Base-by-base conservation (phyloP, 1,139 yeast genomes). In the Geotrichum cucujoidarum region DNA sequence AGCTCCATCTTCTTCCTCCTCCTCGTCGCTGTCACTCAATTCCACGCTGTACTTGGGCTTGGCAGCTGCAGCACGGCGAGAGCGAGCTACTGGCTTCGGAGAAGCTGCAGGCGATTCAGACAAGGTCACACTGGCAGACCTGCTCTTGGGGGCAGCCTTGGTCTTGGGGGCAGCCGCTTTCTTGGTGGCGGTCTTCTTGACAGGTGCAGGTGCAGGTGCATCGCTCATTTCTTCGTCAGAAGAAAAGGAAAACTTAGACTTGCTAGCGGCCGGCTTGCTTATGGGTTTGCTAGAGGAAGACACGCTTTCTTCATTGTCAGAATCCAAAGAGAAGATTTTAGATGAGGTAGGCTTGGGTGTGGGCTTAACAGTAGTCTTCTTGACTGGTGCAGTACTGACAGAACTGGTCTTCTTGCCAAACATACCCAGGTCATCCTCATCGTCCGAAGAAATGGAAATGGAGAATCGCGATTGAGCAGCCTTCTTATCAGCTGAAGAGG, bases 381-480 rank as follows among this genome's bases (percentile, higher is more conserved):
- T 20, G 16, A 27, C 18, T 3, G 32, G 25, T 8, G 24, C 42
- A 10, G 27, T 39, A 25, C 40, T 40, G 22, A 25, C 29, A 31
- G 35, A 32, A 21, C 32, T 29, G 27, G 39, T 3, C 5, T 4
- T 21, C 25, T 21, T 35, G 25, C 4, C 10, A n/a, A 20, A n/a
- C 39, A 21, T 33, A n/a, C 25, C 43, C 16, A 41, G 45, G 13
- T 43, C 48, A 14, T 48, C 51, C 7, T 48, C 51, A 17, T 48
- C 51, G 34, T 48, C 51, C 5, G 48, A 45, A 27, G 44, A 37
- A 13, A 48, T 35, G 2, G 45, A 37, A n/a, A 46, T 14, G 2
- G 46, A n/a, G 37, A 45, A 44, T 16, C 45, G 43, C n/a, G 48
- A 45, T 22, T 40, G 40, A 27, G 33, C 42, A 22, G 51, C 35